A percentile compares a stretch with the other conserved stretches of the same genome.
phyloP scores from a whole-genome alignment of 2,329 filamentous ascomycete species.

The Proliferodiscus dingleyae region DNA sequence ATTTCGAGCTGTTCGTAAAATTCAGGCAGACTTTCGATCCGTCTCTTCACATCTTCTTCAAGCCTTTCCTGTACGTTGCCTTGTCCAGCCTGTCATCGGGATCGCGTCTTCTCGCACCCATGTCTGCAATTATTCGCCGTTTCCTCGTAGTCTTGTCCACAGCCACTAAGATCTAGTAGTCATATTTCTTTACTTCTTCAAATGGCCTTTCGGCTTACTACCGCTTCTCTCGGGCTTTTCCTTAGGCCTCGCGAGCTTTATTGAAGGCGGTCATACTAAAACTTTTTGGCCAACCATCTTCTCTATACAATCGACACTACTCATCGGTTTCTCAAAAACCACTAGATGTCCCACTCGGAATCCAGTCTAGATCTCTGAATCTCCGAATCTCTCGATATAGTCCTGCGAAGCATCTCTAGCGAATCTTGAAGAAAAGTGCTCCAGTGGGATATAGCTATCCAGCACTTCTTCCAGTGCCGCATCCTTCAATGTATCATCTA shows the following conservation, averaged over 20 bases:
- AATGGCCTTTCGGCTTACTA: constrained; percentile 2
- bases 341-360: constrained; percentile 4
- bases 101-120: background rate
- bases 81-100: background rate
- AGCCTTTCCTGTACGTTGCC: constrained; percentile 1
- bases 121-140: background rate
- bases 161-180: background rate
- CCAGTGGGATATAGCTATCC: constrained; percentile 1
- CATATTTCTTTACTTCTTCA: background rate
- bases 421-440: constrained; percentile 4
- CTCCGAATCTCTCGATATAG: constrained; percentile 12
- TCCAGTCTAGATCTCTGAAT: constrained; percentile 9
- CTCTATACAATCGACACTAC: constrained; percentile 6
- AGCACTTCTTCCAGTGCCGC: background rate
- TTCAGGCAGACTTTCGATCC: background rate
- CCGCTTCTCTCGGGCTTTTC: background rate
- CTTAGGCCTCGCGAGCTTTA: background rate
- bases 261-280: constrained; percentile 4
- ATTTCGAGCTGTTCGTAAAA: constrained; percentile 2
- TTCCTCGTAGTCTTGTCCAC: background rate
- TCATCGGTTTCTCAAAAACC: constrained; percentile 7
- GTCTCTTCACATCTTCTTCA: background rate
- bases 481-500: constrained; percentile 4
- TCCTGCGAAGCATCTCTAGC: constrained; percentile 8
- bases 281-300: constrained; percentile 10